Base-by-base conservation (phyloP, 768 basidiomycete genomes). In the Harrya chromipes region DNA sequence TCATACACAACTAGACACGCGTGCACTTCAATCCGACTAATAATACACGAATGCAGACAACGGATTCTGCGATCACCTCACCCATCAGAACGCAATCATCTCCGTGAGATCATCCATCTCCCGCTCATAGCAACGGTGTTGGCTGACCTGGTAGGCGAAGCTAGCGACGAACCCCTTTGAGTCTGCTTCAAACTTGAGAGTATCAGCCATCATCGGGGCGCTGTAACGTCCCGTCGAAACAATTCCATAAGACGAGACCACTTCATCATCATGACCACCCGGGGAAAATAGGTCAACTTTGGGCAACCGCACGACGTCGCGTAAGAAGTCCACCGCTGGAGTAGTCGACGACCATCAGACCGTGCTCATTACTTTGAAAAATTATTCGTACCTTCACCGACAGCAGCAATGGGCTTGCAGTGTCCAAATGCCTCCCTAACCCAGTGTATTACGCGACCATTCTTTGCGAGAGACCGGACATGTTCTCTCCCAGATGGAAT, bases 371-470 rank as follows among this genome's bases (percentile, higher is more conserved):
- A 12, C 34, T 19, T 29, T 16, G 1, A 34, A 21, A 23, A 6
- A 24, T 35, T 7, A 4, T 33, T 16, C 55, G 13, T 19, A 49
- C 84, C 84, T 63, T 81, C 77, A 10, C 90, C 92, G 40, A 85
- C 73, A 1, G 83, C 90, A 3, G 82, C 87, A 49, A 95, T 88
- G 16, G 85, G 65, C 71, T 94, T 94, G 69, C 82, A 85, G 67
- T 94, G 92, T 19, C 86, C 86, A 68, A 88, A 94, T 3, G 89
- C 84, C 68, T 94, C 91, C 39, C 87, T 79, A 4, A 87, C 78
- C 76, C 85, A 91, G 63, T 94, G 89, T n/a, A 90, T 70, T 8
- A 76, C 76, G 17, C 91, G 79, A 5, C 91, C 93, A 42, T 77
- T 80, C 56, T 74, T 73, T 8, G 71, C 61, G 31, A 92, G 74